Conservation (phyloP, 73 alveolate genomes). For the Paramecium octaurelia region DNA sequence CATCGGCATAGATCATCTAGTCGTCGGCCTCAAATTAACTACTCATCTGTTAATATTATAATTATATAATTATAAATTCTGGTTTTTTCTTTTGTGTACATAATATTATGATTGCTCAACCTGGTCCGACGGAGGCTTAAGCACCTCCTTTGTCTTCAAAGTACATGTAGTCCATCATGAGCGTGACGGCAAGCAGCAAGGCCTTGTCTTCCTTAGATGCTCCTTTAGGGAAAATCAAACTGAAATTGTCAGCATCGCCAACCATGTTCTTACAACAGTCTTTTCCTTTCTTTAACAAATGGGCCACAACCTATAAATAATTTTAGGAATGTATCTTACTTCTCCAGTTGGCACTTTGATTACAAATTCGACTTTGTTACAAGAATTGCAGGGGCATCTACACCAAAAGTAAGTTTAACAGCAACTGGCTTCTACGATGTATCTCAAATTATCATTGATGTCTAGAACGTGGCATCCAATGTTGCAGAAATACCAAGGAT, state of each 20-base stretch:
- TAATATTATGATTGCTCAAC: not conserved
- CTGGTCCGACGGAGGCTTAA: not conserved
- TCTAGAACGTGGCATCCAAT: not conserved
- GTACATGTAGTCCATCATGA: constrained; percentile 51
- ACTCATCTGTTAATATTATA: not conserved
- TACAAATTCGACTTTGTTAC: not conserved
- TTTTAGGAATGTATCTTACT: not conserved
- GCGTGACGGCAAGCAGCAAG: constrained; percentile 39
- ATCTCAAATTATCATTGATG: not conserved
- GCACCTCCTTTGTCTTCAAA: constrained; percentile 50
- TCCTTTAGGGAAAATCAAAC: constrained; percentile 26
- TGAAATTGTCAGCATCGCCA: constrained; percentile 43
- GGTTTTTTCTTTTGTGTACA: not conserved
- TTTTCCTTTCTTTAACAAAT: not conserved
- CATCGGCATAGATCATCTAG: constrained; percentile 1
- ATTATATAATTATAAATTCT: not conserved
- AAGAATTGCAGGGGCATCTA: constrained; percentile 1
- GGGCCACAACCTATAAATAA: constrained; percentile 8
- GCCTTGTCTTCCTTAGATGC: constrained; percentile 49
- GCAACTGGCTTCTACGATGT: constrained; percentile 27
- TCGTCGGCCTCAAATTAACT: not conserved
- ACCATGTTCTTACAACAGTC: constrained; percentile 38
- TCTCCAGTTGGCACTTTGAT: not conserved
- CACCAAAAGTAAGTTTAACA: constrained; percentile 34
- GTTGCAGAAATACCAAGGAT: constrained; percentile 48